Evolutionary conservation across 2,329 filamentous ascomycete species (phyloP).

Genomic region (Fusarium odoratissimum): DNA sequence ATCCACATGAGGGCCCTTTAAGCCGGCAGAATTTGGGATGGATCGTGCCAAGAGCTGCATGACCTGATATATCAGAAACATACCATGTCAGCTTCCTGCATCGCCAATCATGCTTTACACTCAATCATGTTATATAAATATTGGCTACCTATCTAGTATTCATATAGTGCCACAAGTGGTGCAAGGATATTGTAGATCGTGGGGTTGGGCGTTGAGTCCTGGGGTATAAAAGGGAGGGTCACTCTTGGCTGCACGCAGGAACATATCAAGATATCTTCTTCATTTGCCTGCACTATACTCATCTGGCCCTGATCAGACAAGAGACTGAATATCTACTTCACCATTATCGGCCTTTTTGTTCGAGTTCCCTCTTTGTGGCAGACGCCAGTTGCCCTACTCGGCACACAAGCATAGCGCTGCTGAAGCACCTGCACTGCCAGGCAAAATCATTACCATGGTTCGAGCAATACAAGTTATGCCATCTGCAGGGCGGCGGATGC

Average conservation of each 20-base stretch:
- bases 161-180: constrained; percentile 9
- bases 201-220: neutral
- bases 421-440: neutral
- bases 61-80: constrained; percentile 30
- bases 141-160: neutral
- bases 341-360: neutral
- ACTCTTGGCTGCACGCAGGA: neutral
- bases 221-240: constrained; percentile 15
- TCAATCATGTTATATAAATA: neutral
- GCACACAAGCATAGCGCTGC: neutral
- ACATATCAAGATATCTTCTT: neutral
- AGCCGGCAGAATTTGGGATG: constrained; percentile 6
- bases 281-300: neutral
- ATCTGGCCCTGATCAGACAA: too few relatives aligned
- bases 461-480: neutral
- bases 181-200: constrained; percentile 12
- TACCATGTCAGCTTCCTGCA: neutral
- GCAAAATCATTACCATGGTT: neutral
- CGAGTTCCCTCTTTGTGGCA: neutral
- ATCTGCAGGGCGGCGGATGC: neutral
- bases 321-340: neutral
- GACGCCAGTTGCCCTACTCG: neutral
- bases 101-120: neutral
- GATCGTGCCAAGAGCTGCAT: constrained; percentile 31
- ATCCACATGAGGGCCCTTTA: neutral